Base-by-base conservation (phyloP, 2,329 filamentous ascomycete species). In the Nothophoma quercina region DNA sequence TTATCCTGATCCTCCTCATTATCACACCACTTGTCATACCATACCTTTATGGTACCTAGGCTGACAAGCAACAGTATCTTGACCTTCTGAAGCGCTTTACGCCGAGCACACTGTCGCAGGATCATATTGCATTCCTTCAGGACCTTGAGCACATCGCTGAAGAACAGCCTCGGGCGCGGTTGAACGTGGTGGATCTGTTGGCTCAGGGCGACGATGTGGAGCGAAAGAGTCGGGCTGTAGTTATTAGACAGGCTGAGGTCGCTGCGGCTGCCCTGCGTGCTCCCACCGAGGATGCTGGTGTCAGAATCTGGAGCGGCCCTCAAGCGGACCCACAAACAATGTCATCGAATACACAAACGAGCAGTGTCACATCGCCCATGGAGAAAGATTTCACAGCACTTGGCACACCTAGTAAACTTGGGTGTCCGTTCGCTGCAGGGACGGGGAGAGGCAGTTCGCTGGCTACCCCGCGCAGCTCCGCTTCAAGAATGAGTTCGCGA, bases 331-430 rank as follows among this genome's bases (percentile, higher is more conserved):
- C 56, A 43, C 55, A 64, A 34, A 59, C 53, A 36, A 39, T 61
- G 22, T 51, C 60, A 45, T 59, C 63, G 29, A 61, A 62, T 33
- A 65, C 60, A 41, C 59, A 68, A 58, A 54, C 65, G 55, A 61
- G 76, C 71, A 69, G 69, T 47, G 69, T 73, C 39, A 72, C 75
- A 48, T 76, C 76, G 25, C 73, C 73, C 4, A 64, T 96, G 69
- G 93, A 96, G 77, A 89, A 89, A 76, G 93, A 97, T 75, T 97
- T 96, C 67, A 97, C 93, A 15, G 89, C 93, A 26, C 81, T 88
- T 70, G 93, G 93, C 55, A 91, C 86, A 67, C 90, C 89, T 65
- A 90, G 92, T 63, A 84, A 84, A 59, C 78, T 97, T 43, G 85
- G 85, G 62, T 97, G 93, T 75, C 93, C 93, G 0, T 96, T 96